Evolutionary conservation across 176 grass and related monocot species (phyloP), one percentile per base, ranked within the genome.

Genomic region (Zizania latifolia): DNA sequence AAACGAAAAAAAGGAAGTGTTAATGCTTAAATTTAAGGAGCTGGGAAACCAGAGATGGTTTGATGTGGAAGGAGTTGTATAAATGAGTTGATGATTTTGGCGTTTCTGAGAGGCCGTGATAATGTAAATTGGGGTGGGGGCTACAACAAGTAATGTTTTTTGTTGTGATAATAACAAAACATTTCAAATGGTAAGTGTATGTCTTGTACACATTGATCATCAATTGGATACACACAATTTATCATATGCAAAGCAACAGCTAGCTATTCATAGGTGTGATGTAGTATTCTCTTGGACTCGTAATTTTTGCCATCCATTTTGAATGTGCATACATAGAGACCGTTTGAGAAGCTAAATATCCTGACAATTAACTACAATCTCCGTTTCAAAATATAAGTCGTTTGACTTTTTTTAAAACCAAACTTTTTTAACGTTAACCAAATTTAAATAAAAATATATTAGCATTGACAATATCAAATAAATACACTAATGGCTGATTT

Each of bases 111-210:
- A 35, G 35, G 44, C 46, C 31, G 62, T 51, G 55, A 41, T 26
- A 53, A 70, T 81, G 63, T 70, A 70, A 76, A 67, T 59, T 70
- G 62, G 56, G 53, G 50, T 56, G 76, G 56, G n/a, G 16, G 26
- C 26, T 67, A 61, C 17, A 43, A 46, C 50, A 64, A 65, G 80
- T 57, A 33, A 56, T 43, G 69, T 65, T 74, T 82, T 72, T 53
- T 53, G 32, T 74, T 56, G 46, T 12, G 59, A 65, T 65, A 35
- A 65, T 82, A 10, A 43, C 1, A 11, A 44, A 28, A 59, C 45
- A 29, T 61, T 6, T 37, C 21, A 39, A 76, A n/a, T n/a, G n/a
- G n/a, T n/a, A n/a, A n/a, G n/a, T n/a, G n/a, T n/a, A n/a, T n/a
- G n/a, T n/a, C n/a, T n/a, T n/a, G n/a, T n/a, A n/a, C n/a, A n/a